These are phyloP conservation scores for Gastroboletus turbinatus DNA, from an alignment of 1,284 basidiomycete genomes.

Conservation along the genomic window DNA sequence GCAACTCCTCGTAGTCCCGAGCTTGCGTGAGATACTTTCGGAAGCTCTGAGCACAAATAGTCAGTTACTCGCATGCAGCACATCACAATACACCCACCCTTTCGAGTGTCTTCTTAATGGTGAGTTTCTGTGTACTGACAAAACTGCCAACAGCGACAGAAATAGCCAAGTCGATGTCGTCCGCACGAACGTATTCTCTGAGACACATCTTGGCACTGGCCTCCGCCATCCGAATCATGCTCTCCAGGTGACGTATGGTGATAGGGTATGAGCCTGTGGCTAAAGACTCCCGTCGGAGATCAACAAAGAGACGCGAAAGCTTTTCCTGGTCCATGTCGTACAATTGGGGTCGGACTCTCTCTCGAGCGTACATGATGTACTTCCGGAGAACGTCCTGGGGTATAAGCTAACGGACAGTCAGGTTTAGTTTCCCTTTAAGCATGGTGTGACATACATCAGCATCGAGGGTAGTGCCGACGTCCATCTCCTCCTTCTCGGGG, in stretches of 20 bases:
- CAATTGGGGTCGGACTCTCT: slow-evolving; percentile 89
- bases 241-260: slow-evolving; percentile 96
- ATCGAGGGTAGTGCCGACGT: slow-evolving; percentile 86
- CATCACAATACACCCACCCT: slow-evolving; percentile 55
- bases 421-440: background rate
- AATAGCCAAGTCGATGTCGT: slow-evolving; percentile 97
- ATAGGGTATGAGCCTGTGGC: slow-evolving; percentile 98
- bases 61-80: slow-evolving; percentile 14
- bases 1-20: slow-evolving; percentile 92
- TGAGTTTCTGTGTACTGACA: slow-evolving; percentile 96
- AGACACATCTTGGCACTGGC: slow-evolving; percentile 98
- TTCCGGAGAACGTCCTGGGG: slow-evolving; percentile 97
- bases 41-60: slow-evolving; percentile 65
- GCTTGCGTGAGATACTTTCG: slow-evolving; percentile 96
- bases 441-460: slow-evolving; percentile 70
- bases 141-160: slow-evolving; percentile 95
- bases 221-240: slow-evolving; percentile 99
- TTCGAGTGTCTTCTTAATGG: slow-evolving; percentile 96
- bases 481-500: slow-evolving; percentile 80
- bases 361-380: slow-evolving; percentile 99
- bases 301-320: slow-evolving; percentile 91
- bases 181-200: slow-evolving; percentile 91
- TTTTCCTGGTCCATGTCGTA: slow-evolving; percentile 97
- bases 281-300: slow-evolving; percentile 92
- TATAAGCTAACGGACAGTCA: slow-evolving; percentile 67